A percentile compares a stretch with the other conserved stretches of the same genome.
Conservation (phyloP, 192 early-diverging fungal genomes). For the Allomyces arbusculus region DNA sequence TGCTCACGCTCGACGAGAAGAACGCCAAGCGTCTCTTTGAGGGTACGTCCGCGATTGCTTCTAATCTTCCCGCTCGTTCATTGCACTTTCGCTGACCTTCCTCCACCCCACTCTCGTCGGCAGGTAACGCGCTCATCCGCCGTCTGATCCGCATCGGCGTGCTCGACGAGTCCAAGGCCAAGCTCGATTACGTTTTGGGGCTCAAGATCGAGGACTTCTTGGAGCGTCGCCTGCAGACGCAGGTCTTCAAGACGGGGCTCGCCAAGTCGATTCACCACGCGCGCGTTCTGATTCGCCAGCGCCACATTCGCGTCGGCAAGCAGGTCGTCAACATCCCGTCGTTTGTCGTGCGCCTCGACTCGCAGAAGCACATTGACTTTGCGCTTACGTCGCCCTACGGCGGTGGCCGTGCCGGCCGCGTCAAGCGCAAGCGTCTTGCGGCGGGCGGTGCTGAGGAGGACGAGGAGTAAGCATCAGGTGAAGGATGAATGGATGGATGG, state of each 20-base stretch:
- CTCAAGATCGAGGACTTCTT: constrained; percentile 97
- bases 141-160: constrained; percentile 96
- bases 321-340: constrained; percentile 90
- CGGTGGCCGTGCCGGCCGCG: constrained; percentile 93
- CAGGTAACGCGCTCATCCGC: constrained; percentile 82
- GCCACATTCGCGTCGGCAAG: constrained; percentile 97
- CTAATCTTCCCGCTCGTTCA: too few relatives aligned
- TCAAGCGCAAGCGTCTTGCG: constrained; percentile 81
- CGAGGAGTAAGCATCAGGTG: constrained; percentile 23
- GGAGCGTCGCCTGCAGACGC: constrained; percentile 94
- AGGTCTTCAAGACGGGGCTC: constrained; percentile 94
- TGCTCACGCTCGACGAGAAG: constrained; percentile 87
- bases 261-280: constrained; percentile 99
- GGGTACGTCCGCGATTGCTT: constrained; percentile 31
- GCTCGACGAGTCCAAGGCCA: constrained; percentile 91
- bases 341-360: constrained; percentile 80
- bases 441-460: constrained; percentile 40
- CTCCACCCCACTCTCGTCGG: too few relatives aligned
- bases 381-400: constrained; percentile 76
- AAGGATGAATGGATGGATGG: too few relatives aligned
- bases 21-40: constrained; percentile 95
- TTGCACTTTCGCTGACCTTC: too few relatives aligned
- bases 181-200: constrained; percentile 95
- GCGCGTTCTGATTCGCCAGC: constrained; percentile 92
- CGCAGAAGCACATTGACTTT: constrained; percentile 60